These are phyloP conservation scores for Mycena metata DNA, from an alignment of 768 basidiomycete genomes.

Conservation along the genomic window DNA sequence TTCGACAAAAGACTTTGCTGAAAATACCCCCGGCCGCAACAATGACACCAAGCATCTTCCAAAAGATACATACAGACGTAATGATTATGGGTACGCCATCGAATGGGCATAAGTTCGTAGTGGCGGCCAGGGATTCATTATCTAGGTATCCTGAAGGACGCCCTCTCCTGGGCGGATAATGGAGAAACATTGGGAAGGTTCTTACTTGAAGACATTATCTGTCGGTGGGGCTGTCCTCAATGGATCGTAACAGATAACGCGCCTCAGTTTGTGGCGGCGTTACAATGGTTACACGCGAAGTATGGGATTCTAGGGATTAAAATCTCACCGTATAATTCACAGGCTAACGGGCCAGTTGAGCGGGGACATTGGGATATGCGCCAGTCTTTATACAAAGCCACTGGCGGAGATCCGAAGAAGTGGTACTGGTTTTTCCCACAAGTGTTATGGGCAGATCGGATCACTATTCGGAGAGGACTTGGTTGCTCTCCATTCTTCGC, in stretches of 20 bases:
- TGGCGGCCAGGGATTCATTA: conserved; percentile 40
- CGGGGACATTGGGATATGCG: conserved; percentile 43
- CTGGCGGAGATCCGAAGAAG: conserved; percentile 44
- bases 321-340: conserved; percentile 53
- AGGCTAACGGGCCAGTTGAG: conserved; percentile 51
- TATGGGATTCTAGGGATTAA: conserved; percentile 47
- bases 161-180: conserved; percentile 39
- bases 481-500: conserved; percentile 53
- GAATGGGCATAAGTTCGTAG: conserved; percentile 41
- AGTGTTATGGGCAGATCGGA: conserved; percentile 54
- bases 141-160: conserved; percentile 42
- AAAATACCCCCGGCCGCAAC: conserved; percentile 36
- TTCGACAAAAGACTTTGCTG: conserved; percentile 36
- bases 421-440: conserved; percentile 47
- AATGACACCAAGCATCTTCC: conserved; percentile 41
- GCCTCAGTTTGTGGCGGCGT: conserved; percentile 41
- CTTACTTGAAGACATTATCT: conserved; percentile 49
- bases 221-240: conserved; percentile 53
- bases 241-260: conserved; percentile 61
- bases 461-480: conserved; percentile 45
- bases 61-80: conserved; percentile 42
- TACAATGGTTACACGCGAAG: conserved; percentile 41
- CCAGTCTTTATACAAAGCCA: conserved; percentile 51
- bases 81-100: conserved; percentile 39
- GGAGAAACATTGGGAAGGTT: conserved; percentile 40